Percentiles rank a stretch among this genome's conserved stretches.
phyloP scores from a whole-genome alignment of 192 early-diverging fungal genomes.

The Backusella circina region DNA sequence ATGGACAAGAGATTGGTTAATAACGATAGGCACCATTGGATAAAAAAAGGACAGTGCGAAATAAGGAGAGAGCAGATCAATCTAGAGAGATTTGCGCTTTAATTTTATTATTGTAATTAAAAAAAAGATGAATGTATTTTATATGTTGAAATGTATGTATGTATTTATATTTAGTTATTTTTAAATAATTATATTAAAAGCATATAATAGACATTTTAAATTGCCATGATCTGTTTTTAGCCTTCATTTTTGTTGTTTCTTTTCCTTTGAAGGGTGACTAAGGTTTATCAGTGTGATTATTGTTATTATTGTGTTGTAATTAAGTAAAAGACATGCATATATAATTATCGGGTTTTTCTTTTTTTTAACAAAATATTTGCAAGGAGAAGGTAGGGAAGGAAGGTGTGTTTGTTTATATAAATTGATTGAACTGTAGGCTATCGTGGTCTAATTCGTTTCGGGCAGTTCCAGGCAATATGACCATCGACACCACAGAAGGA shows the following conservation, averaged over 20 bases:
- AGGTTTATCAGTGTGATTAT: not conserved
- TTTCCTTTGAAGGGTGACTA: not conserved
- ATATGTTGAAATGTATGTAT: not conserved
- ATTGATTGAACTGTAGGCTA: not conserved
- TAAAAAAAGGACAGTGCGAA: not conserved
- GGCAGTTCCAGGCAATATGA: slow-evolving; percentile 30
- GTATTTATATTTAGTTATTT: not conserved
- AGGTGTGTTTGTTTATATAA: not conserved
- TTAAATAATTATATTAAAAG: not conserved
- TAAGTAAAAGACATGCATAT: not conserved
- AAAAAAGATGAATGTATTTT: too few relatives aligned
- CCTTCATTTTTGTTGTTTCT: not conserved
- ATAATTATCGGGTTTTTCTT: not conserved
- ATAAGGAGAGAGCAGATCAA: slow-evolving; percentile 13
- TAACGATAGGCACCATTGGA: not conserved
- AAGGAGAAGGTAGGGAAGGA: not conserved
- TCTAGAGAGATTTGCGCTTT: slow-evolving; percentile 26
- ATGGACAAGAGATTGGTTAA: not conserved
- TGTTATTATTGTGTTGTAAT: not conserved
- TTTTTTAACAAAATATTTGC: not conserved
- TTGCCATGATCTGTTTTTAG: not conserved
- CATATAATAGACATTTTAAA: not conserved
- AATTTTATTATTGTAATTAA: not conserved
- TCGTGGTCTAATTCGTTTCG: slow-evolving; percentile 26
- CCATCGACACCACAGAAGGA: slow-evolving; percentile 20